Conservation (phyloP, 2,329 filamentous ascomycete species). For the Claviceps cyperi region DNA sequence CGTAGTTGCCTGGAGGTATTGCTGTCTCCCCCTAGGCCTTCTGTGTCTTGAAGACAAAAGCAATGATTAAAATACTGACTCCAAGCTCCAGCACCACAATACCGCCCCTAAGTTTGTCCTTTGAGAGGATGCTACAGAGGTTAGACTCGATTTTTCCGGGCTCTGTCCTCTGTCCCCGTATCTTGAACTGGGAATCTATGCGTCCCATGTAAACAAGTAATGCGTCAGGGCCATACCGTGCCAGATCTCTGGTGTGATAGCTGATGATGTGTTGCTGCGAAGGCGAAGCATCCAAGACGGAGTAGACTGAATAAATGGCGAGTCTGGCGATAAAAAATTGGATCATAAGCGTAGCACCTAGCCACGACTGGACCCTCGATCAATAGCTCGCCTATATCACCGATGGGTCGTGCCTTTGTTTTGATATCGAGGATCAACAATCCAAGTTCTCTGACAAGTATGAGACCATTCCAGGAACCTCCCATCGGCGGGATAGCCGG, state of each 20-base stretch:
- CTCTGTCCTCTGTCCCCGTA: constrained; percentile 39
- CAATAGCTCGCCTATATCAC: background rate
- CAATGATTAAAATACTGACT: background rate
- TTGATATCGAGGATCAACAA: background rate
- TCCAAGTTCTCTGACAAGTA: background rate
- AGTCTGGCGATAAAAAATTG: constrained; percentile 7
- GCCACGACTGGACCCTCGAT: constrained; percentile 33
- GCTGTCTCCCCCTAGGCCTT: background rate
- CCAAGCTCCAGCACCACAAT: background rate
- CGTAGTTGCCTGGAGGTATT: background rate
- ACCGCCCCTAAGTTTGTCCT: background rate
- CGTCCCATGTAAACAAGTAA: constrained; percentile 12
- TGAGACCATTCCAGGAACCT: constrained; percentile 3
- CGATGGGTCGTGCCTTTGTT: background rate
- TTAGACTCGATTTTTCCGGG: constrained; percentile 13
- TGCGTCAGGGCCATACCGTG: constrained; percentile 17
- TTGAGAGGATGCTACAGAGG: background rate
- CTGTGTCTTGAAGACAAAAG: background rate
- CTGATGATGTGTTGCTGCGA: constrained; percentile 12
- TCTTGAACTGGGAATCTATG: constrained; percentile 27
- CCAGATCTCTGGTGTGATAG: constrained; percentile 12
- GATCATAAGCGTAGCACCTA: constrained; percentile 39
- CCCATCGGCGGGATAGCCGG: constrained; percentile 3
- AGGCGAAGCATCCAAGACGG: constrained; percentile 6
- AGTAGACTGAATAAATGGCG: background rate